Base-by-base conservation (phyloP, 1,139 yeast species). In the Scheffersomyces titani region DNA sequence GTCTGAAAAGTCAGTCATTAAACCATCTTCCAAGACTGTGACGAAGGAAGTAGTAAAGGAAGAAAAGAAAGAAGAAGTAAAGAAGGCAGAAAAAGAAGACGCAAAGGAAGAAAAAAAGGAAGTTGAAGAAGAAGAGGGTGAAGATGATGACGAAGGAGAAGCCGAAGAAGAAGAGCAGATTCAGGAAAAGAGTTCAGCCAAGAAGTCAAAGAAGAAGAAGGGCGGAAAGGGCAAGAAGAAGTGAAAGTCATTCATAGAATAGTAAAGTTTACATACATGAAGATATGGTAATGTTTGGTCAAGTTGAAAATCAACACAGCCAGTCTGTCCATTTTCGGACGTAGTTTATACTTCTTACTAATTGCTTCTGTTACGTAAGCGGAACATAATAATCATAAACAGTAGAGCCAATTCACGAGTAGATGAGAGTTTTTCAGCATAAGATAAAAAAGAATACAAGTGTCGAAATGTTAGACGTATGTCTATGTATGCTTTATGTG, bases 1-100 rank as follows among this genome's bases (percentile, higher is more conserved):
- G 51, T 63, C 68, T 6, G 69, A 67, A 54, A 54, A 40, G 24
- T 24, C 57, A 19, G 36, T 47, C 45, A 21, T 48, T 20, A 49
- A 57, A 48, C 24, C 49, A 7, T 21, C 49, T 11, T 2, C 16
- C 9, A 48, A 45, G 47, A 22, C 50, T 16, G 50, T 48, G n/a
- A 46, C 50, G 51, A 54, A 54, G 54, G 49, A 48, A 20, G 52
- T 45, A 11, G 60, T 48, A 6, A 52, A 53, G 52, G 47, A 36
- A 40, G 47, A 47, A 21, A 9, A 19, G 19, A 52, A 52, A 19
- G 54, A 44, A 21, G 36, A 44, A 48, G 44, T 46, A 40, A 45
- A 47, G 24, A 36, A 18, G 47, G 47, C 44, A 16, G 53, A 51
- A 19, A 20, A 16, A 16, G 47, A 54, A 11, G 52, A 22, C 9